phyloP scores from a whole-genome alignment of 331 rosid species.

The Telfairia occidentalis region DNA sequence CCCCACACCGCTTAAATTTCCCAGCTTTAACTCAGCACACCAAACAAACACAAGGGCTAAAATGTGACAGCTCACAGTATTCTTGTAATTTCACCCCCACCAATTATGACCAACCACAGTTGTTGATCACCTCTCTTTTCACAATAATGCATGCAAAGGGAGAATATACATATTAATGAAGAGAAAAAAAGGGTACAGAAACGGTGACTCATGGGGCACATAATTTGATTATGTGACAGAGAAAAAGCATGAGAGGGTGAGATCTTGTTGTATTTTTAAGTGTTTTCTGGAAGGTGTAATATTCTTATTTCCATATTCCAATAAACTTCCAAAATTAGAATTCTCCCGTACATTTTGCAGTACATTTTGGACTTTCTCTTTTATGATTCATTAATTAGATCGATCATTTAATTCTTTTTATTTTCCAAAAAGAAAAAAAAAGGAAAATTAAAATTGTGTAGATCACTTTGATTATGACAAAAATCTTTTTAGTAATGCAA shows the following conservation, averaged over 20 bases:
- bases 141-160: too few relatives aligned
- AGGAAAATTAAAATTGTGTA: not conserved
- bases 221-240: not conserved
- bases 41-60: not conserved
- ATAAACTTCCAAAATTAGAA: not conserved
- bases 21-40: not conserved
- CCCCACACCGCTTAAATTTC: not conserved
- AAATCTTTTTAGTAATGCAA: not conserved
- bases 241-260: not conserved
- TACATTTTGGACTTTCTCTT: slow-evolving; percentile 6
- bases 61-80: not conserved
- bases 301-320: not conserved
- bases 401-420: not conserved
- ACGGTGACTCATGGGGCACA: not conserved
- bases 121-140: too few relatives aligned
- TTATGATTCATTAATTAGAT: not conserved
- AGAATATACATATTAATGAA: too few relatives aligned
- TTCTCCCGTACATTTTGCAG: not conserved
- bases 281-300: not conserved
- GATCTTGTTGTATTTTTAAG: not conserved
- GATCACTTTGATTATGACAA: not conserved
- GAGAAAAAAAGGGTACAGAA: not conserved
- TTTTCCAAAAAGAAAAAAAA: not conserved
- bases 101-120: not conserved
- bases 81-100: not conserved